Evolutionary conservation across 192 early-diverging fungal species (phyloP).

Genomic region (Coemansia sp.): DNA sequence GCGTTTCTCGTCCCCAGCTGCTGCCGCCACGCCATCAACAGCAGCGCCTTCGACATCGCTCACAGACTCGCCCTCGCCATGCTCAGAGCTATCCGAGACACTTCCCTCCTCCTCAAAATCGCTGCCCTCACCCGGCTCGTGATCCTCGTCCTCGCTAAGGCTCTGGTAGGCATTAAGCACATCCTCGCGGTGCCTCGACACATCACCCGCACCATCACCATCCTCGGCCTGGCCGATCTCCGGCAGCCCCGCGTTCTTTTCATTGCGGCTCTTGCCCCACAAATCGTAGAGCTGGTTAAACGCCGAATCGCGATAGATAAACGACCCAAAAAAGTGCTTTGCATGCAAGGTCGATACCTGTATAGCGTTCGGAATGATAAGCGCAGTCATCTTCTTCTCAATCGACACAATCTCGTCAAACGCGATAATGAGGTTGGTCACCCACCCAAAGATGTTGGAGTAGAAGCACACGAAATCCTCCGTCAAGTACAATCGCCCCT

Average conservation of each 20-base stretch:
- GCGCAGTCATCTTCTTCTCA: conserved; percentile 81
- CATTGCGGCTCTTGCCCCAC: conserved; percentile 55
- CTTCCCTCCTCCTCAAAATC: neutral
- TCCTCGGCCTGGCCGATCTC: conserved; percentile 46
- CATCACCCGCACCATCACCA: conserved; percentile 35
- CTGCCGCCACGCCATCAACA: neutral
- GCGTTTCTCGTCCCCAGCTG: neutral
- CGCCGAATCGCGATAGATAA: conserved; percentile 77
- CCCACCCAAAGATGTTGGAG: conserved; percentile 90
- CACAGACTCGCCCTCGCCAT: conserved; percentile 1
- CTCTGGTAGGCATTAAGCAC: conserved; percentile 48
- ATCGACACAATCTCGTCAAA: conserved; percentile 78
- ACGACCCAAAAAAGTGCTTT: conserved; percentile 83
- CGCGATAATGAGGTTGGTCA: conserved; percentile 71
- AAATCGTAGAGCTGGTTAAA: conserved; percentile 70
- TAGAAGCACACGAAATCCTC: conserved; percentile 80
- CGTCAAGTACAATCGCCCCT: conserved; percentile 82
- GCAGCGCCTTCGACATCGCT: conserved; percentile 24
- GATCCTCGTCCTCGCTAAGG: conserved; percentile 24
- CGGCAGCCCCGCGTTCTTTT: conserved; percentile 39
- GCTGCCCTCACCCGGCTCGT: neutral
- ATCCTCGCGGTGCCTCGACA: conserved; percentile 32
- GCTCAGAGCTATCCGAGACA: neutral
- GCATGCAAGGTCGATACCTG: conserved; percentile 69
- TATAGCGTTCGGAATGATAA: conserved; percentile 88